Conservation (phyloP, 1,284 basidiomycete species). For the Laetiporus sulphureus region DNA sequence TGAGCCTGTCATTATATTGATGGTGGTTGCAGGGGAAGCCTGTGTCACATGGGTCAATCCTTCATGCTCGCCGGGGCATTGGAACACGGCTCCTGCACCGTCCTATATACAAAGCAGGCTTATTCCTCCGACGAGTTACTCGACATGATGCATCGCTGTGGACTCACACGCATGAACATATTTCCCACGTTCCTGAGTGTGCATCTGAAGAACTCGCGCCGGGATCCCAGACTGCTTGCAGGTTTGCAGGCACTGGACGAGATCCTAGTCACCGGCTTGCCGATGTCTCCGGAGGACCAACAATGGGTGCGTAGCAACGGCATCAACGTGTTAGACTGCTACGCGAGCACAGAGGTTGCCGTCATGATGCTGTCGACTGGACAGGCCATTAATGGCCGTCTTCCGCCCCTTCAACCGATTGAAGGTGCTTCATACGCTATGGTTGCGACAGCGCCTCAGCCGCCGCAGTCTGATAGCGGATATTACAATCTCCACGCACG, state of each 20-base stretch:
- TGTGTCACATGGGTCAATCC: conserved; percentile 27
- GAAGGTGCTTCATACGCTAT: conserved; percentile 53
- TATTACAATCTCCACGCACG: conserved; percentile 45
- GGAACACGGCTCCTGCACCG: conserved; percentile 62
- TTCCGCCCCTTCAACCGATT: conserved; percentile 43
- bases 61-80: conserved; percentile 41
- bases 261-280: conserved; percentile 54
- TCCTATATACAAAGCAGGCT: conserved; percentile 56
- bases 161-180: conserved; percentile 64
- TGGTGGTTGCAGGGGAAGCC: conserved; percentile 21
- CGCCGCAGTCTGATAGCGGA: conserved; percentile 30
- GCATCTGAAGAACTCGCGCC: conserved; percentile 54
- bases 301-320: conserved; percentile 53
- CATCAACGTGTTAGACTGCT: conserved; percentile 59
- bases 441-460: conserved; percentile 37
- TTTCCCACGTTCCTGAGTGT: conserved; percentile 60
- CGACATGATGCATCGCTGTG: conserved; percentile 61
- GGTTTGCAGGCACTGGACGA: conserved; percentile 51
- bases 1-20: conserved; percentile 1
- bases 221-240: conserved; percentile 52
- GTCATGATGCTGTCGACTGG: conserved; percentile 48
- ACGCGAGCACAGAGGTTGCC: conserved; percentile 68
- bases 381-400: conserved; percentile 26
- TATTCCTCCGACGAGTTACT: conserved; percentile 65
- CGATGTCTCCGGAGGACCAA: conserved; percentile 57